Base-by-base conservation (phyloP, 2,329 filamentous ascomycete species). In the Scytalidium sp. region DNA sequence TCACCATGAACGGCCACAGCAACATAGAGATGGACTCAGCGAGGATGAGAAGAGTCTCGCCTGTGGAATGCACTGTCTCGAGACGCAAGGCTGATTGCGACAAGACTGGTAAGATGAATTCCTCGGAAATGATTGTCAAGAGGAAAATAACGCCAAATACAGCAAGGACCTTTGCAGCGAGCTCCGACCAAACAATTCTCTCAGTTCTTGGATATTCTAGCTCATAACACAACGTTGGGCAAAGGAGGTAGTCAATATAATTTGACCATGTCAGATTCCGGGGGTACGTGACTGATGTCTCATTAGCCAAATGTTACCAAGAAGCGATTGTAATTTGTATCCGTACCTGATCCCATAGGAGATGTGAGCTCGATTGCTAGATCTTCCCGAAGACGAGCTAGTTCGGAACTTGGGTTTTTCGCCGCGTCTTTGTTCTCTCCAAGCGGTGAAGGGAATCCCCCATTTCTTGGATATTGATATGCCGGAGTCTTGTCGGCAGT, bases 121-220 rank as follows among this genome's bases (percentile, higher is more conserved):
- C 93, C 63, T 97, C 94, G 1, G 88, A 93, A 3, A 87, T 90
- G 52, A 97, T 79, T 11, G 90, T 96, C 56, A 99, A 79, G 19
- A 99, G 80, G 69, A 97, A 97, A 64, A 99, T 96, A 69, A 93
- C 96, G 44, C 94, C 94, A 65, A 97, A 97, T 1, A 94, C 88
- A 43, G 94, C 94, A 15, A 92, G 70, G 19, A 90, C 83, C 70
- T 97, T 97, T 68, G 86, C 88, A 51, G 89, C 81, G 41, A 97
- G 80, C 56, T 91, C 86, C 19, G 83, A 78, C 85, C 89, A 96
- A 59, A 89, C 83, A 50, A 90, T 84, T n/a, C 75, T 72, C 11
- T 79, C 67, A 10, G 82, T 91, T 44, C 94, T 86, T 2, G 94
- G 94, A 67, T 97, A 99, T 67, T 97, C 93, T 45, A 97, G 79